These are phyloP conservation scores for Aeschynomene evenia DNA, from an alignment of 306 rosid genomes.

Conservation along the genomic window DNA sequence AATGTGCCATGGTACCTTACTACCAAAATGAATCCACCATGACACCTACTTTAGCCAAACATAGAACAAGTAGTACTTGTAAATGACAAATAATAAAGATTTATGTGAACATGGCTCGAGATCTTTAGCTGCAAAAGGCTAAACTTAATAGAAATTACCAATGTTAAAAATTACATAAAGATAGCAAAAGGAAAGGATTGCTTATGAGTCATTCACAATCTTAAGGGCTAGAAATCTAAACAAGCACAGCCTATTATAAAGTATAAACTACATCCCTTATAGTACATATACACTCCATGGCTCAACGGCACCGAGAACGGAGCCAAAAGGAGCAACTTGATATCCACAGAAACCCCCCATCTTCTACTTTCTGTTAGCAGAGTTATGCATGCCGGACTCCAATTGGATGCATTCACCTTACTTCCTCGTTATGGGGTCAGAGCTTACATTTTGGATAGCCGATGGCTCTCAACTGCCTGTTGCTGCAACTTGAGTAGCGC, in stretches of 20 bases:
- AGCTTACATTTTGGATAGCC: slow-evolving; percentile 13
- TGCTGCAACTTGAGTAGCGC: slow-evolving; percentile 35
- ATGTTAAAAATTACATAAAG: slow-evolving; percentile 1
- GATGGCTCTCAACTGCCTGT: slow-evolving; percentile 30
- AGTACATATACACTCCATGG: slow-evolving; percentile 42
- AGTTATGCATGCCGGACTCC: background rate
- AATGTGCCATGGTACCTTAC: background rate
- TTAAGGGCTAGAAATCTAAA: slow-evolving; percentile 31
- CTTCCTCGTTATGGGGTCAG: slow-evolving; percentile 19
- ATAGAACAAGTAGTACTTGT: background rate
- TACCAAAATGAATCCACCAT: background rate
- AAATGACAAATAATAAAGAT: background rate
- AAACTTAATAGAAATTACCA: slow-evolving; percentile 18
- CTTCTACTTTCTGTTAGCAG: slow-evolving; percentile 5
- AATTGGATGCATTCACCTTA: slow-evolving; percentile 2
- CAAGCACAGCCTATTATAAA: slow-evolving; percentile 32
- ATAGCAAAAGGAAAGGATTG: background rate
- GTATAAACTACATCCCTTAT: slow-evolving; percentile 34
- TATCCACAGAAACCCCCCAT: slow-evolving; percentile 30
- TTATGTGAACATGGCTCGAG: background rate
- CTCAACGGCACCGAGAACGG: slow-evolving; percentile 23
- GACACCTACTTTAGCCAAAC: background rate
- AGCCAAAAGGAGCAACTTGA: slow-evolving; percentile 26
- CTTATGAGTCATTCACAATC: slow-evolving; percentile 32
- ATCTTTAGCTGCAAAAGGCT: slow-evolving; percentile 1